Evolutionary conservation across 805 yeast genomes (phyloP), one percentile per base, ranked within the genome.

Genomic region (Myxozyma vanderwaltii): DNA sequence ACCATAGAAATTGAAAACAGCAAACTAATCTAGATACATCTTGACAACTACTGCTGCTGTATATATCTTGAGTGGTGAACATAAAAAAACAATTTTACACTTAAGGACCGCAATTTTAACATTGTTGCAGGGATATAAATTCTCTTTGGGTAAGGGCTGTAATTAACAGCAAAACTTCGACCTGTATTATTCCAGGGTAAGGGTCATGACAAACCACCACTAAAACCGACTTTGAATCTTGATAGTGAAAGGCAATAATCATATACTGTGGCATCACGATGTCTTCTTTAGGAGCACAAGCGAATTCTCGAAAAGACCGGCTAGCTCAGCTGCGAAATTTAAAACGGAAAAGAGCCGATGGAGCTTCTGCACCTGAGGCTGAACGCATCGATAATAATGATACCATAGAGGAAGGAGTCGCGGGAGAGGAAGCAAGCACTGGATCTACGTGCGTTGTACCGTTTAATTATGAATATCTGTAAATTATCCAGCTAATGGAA

Each of bases 281-380:
- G 65, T 58, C 65, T 13, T 59, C 65, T 5, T 41, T 72, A 35
- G 72, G 65, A 48, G 56, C 69, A 21, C 75, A 71, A 44, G 69
- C 71, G 1, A 66, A 61, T 24, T 64, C 65, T 48, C 64, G 75
- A 31, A 71, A 70, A 47, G 72, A 71, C 47, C 54, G 72, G 45
- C 64, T 71, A 26, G 72, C 74, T 13, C 69, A 70, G 56, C 63
- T 71, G 36, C 65, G 74, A 10, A 62, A 60, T 48, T 58, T 72
- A 35, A 62, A 62, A 29, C 60, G 65, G 27, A 71, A 70, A 41
- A 58, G 66, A 12, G 54, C 29, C 15, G 63, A 50, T 8, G 62
- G 35, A 6, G 46, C 50, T 17, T 15, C 19, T 15, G 35, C 35
- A 36, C 17, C 46, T n/a, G 50, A 39, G 1, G 24, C 26, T 5